A percentile compares a stretch with the other conserved stretches of the same genome.
Conservation (phyloP, 768 basidiomycete genomes). For the Trichaptum fuscoviolaceum region DNA sequence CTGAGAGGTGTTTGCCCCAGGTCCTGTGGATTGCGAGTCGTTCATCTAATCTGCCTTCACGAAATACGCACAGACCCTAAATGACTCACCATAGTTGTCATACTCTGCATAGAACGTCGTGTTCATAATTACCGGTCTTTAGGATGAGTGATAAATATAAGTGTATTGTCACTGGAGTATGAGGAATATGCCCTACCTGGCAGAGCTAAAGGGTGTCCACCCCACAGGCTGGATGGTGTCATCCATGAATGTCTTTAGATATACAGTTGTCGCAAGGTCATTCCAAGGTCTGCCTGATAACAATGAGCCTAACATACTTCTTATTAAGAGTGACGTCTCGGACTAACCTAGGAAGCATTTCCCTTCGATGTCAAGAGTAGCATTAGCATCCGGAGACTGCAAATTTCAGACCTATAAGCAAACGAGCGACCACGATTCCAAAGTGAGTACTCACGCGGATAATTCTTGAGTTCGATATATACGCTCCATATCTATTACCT, state of each 20-base stretch:
- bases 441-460: slow-evolving; percentile 38
- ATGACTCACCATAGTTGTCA: slow-evolving; percentile 39
- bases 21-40: slow-evolving; percentile 30
- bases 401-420: background rate
- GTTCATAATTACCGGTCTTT: slow-evolving; percentile 42
- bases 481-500: slow-evolving; percentile 49
- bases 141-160: background rate
- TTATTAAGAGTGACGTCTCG: too few species aligned
- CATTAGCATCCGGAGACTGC: slow-evolving; percentile 56
- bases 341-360: slow-evolving; percentile 46
- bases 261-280: slow-evolving; percentile 49
- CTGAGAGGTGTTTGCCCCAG: slow-evolving; percentile 43
- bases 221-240: slow-evolving; percentile 45
- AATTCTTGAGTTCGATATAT: slow-evolving; percentile 48
- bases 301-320: too few species aligned
- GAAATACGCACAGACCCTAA: background rate
- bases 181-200: slow-evolving; percentile 25
- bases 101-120: slow-evolving; percentile 58
- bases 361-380: slow-evolving; percentile 37
- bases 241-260: slow-evolving; percentile 53
- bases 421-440: background rate
- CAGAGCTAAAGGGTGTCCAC: slow-evolving; percentile 43
- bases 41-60: background rate
- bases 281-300: slow-evolving; percentile 53
- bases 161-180: background rate